These are phyloP conservation scores for Phytophthora pluvialis DNA, from an alignment of 352 stramenopile genomes.

Conservation along the genomic window DNA sequence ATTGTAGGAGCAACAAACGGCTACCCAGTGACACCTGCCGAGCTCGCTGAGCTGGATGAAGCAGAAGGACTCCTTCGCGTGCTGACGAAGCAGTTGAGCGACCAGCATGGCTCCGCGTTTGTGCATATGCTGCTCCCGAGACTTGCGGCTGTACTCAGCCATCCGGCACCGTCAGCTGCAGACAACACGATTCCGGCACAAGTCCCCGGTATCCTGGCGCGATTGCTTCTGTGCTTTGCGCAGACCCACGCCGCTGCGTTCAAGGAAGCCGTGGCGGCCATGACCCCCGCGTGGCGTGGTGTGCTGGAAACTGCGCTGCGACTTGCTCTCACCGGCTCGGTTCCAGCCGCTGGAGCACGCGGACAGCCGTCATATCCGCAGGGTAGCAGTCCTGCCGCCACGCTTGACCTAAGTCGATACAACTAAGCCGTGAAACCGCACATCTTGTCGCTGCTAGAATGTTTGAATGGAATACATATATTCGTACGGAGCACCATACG, in stretches of 20 bases:
- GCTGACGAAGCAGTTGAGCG: conserved; percentile 54
- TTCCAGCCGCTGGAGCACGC: conserved; percentile 4
- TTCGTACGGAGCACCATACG: conserved; percentile 14
- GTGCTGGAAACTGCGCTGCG: conserved; percentile 54
- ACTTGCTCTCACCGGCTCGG: conserved; percentile 45
- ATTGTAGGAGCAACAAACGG: conserved; percentile 29
- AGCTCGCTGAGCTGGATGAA: conserved; percentile 47
- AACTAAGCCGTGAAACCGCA: conserved; percentile 22
- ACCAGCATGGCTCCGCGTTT: conserved; percentile 51
- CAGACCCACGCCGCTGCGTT: conserved; percentile 59
- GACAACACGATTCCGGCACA: conserved; percentile 28
- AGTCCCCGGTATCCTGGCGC: conserved; percentile 36
- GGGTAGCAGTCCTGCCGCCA: conserved; percentile 14
- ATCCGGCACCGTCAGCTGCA: conserved; percentile 11
- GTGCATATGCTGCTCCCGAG: conserved; percentile 67
- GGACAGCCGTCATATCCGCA: conserved; percentile 11
- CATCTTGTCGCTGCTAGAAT: conserved; percentile 3
- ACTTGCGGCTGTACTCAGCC: conserved; percentile 46
- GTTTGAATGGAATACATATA: conserved; percentile 25
- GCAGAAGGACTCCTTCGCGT: conserved; percentile 57
- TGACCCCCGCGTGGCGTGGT: conserved; percentile 41
- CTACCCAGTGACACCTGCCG: conserved; percentile 28
- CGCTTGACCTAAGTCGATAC: conserved; percentile 64
- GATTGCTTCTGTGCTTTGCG: conserved; percentile 58
- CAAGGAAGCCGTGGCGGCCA: conserved; percentile 55